Evolutionary conservation across 495 filamentous ascomycete species (phyloP).

Genomic region (Durotheca rogersii): DNA sequence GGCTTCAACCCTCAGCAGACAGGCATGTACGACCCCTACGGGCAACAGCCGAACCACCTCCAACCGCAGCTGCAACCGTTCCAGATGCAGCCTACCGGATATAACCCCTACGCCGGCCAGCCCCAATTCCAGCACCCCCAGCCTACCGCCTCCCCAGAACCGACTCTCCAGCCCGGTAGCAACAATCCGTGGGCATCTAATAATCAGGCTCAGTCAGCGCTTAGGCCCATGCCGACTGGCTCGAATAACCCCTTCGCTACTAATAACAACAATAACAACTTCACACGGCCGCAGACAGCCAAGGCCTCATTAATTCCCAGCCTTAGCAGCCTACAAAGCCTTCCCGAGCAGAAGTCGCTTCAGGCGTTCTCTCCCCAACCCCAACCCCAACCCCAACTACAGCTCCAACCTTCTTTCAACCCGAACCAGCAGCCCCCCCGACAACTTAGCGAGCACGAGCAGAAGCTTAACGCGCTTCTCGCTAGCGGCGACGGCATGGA

Average conservation of each 20-base stretch:
- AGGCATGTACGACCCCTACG: conserved; percentile 49
- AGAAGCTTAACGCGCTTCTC: conserved; percentile 88
- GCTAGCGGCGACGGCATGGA: conserved; percentile 87
- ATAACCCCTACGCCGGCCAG: conserved; percentile 51
- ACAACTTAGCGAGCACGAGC: conserved; percentile 71
- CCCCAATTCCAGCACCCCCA: conserved; percentile 52
- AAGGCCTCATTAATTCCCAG: conserved; percentile 53
- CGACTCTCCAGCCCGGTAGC: conserved; percentile 65
- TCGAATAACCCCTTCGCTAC: conserved; percentile 98
- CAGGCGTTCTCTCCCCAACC: conserved; percentile 46
- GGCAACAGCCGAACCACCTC: conserved; percentile 58
- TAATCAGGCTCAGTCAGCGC: conserved; percentile 45
- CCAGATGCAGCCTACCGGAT: conserved; percentile 44
- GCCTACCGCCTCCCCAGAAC: conserved; percentile 55
- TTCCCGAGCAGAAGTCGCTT: conserved; percentile 70
- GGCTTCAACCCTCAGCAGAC: conserved; percentile 41
- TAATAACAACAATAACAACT: no score
- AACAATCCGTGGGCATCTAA: conserved; percentile 81
- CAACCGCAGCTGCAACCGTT: conserved; percentile 65
- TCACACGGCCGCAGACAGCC: conserved; percentile 49
- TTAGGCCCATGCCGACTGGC: conserved; percentile 73
- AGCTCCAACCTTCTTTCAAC: conserved; percentile 39
- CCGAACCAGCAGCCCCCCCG: conserved; percentile 51
- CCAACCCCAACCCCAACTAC: conserved; percentile 22
- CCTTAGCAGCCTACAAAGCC: conserved; percentile 61